Conservation (phyloP, 768 basidiomycete genomes). For the Pulveroboletus frians region DNA sequence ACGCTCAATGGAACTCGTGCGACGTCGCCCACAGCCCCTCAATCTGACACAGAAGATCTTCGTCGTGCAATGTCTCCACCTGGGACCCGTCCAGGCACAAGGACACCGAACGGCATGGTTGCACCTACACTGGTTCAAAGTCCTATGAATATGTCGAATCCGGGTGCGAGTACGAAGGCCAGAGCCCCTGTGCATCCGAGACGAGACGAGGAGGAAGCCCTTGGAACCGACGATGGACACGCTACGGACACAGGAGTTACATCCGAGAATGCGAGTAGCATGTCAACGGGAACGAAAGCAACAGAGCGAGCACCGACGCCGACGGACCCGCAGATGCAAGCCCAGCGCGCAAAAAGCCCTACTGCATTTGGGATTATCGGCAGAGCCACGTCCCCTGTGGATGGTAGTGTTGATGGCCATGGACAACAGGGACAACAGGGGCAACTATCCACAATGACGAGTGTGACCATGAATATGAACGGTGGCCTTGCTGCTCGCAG, state of each 20-base stretch:
- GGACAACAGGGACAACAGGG: slow-evolving; percentile 20
- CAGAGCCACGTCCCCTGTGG: slow-evolving; percentile 60
- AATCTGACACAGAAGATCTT: slow-evolving; percentile 48
- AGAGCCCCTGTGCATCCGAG: slow-evolving; percentile 48
- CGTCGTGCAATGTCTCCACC: slow-evolving; percentile 67
- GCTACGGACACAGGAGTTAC: slow-evolving; percentile 44
- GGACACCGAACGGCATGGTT: slow-evolving; percentile 31
- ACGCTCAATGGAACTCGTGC: slow-evolving; percentile 41
- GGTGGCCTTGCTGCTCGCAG: slow-evolving; percentile 45
- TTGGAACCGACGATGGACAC: slow-evolving; percentile 46
- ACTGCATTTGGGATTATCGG: slow-evolving; percentile 35
- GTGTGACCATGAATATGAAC: slow-evolving; percentile 49
- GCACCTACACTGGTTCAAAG: slow-evolving; percentile 8
- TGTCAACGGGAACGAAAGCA: slow-evolving; percentile 25
- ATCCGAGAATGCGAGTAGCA: slow-evolving; percentile 34
- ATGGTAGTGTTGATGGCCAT: slow-evolving; percentile 22
- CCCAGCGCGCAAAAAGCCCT: slow-evolving; percentile 54
- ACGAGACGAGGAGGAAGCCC: slow-evolving; percentile 37
- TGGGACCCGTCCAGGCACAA: slow-evolving; percentile 38
- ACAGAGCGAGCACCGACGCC: slow-evolving; percentile 54
- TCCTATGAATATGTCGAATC: slow-evolving; percentile 4
- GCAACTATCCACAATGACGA: slow-evolving; percentile 46
- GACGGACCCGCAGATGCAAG: slow-evolving; percentile 33
- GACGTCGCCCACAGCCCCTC: slow-evolving; percentile 55
- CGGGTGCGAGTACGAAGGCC: slow-evolving; percentile 39